A percentile compares a stretch with the other conserved stretches of the same genome.
These are phyloP conservation scores for Mycena vulgaris DNA, from an alignment of 768 basidiomycete species.

Conservation along the genomic window DNA sequence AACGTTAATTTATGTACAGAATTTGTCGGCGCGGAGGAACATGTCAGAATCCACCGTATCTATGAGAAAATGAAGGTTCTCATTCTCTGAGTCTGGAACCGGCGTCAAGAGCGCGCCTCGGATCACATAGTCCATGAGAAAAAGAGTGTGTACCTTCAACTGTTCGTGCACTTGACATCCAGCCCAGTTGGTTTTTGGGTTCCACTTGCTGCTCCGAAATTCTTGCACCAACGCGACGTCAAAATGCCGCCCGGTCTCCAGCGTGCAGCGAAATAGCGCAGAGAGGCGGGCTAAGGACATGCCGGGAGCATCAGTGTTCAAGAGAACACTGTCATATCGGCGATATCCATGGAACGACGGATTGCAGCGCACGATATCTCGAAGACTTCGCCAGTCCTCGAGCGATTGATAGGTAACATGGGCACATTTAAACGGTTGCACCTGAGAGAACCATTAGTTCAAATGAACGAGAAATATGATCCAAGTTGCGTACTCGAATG, in stretches of 20 bases:
- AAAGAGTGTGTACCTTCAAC: background rate
- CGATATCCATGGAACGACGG: too few relatives aligned
- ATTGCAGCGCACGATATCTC: background rate
- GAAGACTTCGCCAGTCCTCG: background rate
- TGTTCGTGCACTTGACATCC: slow-evolving; percentile 1
- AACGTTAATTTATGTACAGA: background rate
- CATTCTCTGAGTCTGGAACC: background rate
- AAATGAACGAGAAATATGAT: background rate
- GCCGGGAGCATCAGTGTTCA: background rate
- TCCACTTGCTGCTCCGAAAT: slow-evolving; percentile 1
- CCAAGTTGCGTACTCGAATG: background rate
- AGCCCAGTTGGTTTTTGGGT: background rate
- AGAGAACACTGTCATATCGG: background rate
- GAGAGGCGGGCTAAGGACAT: background rate
- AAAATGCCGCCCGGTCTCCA: background rate
- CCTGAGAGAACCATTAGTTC: background rate
- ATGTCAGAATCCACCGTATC: background rate
- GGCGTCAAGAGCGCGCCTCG: background rate
- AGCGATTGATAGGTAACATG: background rate
- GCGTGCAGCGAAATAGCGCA: background rate
- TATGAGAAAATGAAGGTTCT: background rate
- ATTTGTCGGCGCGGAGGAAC: background rate
- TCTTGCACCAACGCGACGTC: background rate
- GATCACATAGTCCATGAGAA: slow-evolving; percentile 3
- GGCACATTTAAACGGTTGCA: background rate